Percentiles rank a stretch among this genome's conserved stretches.
phyloP scores from a whole-genome alignment of 78 protist species.

The Polysphondylium violaceum region DNA sequence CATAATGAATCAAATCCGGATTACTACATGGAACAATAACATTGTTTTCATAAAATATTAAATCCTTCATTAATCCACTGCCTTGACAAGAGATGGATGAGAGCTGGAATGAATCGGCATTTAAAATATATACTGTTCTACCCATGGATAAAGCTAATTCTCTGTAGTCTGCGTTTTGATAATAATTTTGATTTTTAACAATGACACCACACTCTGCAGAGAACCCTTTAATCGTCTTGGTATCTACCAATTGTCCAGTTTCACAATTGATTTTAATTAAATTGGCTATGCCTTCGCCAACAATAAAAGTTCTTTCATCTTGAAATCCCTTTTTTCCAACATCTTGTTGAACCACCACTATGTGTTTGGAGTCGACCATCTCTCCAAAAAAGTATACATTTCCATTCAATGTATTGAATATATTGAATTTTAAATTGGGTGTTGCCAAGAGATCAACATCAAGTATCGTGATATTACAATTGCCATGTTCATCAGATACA shows the following conservation, averaged over 20 bases:
- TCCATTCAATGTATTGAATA: not conserved
- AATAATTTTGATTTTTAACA: not conserved
- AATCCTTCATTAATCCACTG: constrained; percentile 51
- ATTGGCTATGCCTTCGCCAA: constrained; percentile 25
- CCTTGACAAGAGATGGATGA: constrained; percentile 16
- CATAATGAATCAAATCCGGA: not conserved
- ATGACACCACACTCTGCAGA: constrained; percentile 23
- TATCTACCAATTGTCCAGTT: constrained; percentile 5
- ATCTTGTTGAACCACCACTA: constrained; percentile 29
- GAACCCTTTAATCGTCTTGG: not conserved
- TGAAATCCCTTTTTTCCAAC: constrained; percentile 62
- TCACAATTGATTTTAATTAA: not conserved
- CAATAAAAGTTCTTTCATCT: constrained; percentile 13
- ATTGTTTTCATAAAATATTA: constrained; percentile 5
- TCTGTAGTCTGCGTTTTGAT: not conserved
- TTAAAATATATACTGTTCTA: constrained; percentile 8
- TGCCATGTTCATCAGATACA: constrained; percentile 59
- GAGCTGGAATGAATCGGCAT: not conserved
- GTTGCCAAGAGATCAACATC: not conserved
- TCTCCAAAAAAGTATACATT: constrained; percentile 45
- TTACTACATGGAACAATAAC: constrained; percentile 47
- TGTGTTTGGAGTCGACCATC: not conserved
- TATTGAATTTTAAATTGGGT: too few relatives aligned
- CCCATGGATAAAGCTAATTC: constrained; percentile 20
- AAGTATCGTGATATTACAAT: constrained; percentile 24